A percentile compares a stretch with the other conserved stretches of the same genome.
Evolutionary conservation across 345 rosid genomes (phyloP).

Genomic region (Microthlaspi erraticum): DNA sequence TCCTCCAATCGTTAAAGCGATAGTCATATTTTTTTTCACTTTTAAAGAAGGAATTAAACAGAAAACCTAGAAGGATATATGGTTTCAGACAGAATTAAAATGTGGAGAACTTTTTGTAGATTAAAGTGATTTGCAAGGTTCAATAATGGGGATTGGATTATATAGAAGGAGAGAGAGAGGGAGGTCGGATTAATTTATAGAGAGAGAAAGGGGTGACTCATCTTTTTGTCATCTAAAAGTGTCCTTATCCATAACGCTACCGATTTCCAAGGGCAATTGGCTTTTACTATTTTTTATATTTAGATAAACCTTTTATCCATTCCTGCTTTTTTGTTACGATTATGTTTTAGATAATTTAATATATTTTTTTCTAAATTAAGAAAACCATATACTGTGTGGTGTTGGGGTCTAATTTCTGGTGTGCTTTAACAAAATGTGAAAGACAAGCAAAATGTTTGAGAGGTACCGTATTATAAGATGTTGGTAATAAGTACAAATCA

Average conservation of each 20-base stretch:
- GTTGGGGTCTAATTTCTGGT: conserved; percentile 20
- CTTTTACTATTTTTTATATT: conserved; percentile 1
- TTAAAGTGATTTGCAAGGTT: neutral
- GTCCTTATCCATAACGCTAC: conserved; percentile 47
- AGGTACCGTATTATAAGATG: conserved; percentile 6
- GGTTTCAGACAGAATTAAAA: neutral
- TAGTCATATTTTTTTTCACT: conserved; percentile 26
- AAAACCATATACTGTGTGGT: conserved; percentile 1
- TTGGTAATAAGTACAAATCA: conserved; percentile 12
- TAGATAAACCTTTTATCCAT: conserved; percentile 27
- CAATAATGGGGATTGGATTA: conserved; percentile 16
- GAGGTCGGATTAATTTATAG: no score
- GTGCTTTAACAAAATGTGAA: conserved; percentile 26
- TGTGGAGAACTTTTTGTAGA: neutral
- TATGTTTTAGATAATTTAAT: neutral
- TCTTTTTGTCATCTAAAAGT: conserved; percentile 33
- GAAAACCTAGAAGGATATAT: neutral
- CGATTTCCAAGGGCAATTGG: neutral
- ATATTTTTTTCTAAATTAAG: neutral
- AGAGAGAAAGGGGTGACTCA: conserved; percentile 34
- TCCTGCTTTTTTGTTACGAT: conserved; percentile 13
- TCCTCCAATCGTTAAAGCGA: conserved; percentile 53
- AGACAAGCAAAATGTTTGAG: conserved; percentile 3
- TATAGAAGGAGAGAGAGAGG: conserved; percentile 3
- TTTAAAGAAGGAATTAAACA: conserved; percentile 11